Evolutionary conservation across 192 early-diverging fungal genomes (phyloP).

Genomic region (Coemansia sp.): DNA sequence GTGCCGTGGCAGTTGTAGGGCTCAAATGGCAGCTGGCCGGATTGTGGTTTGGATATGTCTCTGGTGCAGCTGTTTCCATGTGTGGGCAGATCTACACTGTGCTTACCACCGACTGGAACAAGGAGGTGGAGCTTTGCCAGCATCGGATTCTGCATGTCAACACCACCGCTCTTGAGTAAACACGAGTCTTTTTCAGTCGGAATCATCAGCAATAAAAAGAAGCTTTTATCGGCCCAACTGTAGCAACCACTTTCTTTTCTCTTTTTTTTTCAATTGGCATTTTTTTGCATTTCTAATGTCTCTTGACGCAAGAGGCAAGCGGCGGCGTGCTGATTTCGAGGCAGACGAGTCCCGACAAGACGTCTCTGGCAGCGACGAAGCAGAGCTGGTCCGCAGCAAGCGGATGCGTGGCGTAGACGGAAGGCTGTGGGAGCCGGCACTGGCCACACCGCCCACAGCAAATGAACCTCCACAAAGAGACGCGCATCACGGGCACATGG

Average conservation of each 20-base stretch:
- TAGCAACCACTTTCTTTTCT: not conserved
- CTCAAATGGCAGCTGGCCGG: slow-evolving; percentile 60
- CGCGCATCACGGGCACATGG: slow-evolving; percentile 1
- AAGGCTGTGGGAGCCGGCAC: slow-evolving; percentile 6
- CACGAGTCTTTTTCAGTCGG: no score
- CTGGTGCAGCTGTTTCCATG: slow-evolving; percentile 22
- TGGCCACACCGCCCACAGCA: slow-evolving; percentile 7
- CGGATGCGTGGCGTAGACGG: slow-evolving; percentile 12
- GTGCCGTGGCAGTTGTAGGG: slow-evolving; percentile 42
- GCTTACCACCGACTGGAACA: slow-evolving; percentile 39
- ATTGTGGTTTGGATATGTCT: slow-evolving; percentile 62
- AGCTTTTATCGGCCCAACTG: no score
- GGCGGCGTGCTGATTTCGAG: slow-evolving; percentile 6
- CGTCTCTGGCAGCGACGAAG: not conserved
- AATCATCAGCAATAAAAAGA: no score
- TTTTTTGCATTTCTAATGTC: slow-evolving; percentile 4
- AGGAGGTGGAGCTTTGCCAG: slow-evolving; percentile 44
- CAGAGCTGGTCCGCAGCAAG: slow-evolving; percentile 12
- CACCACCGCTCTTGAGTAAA: no score
- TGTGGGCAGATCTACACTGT: slow-evolving; percentile 23
- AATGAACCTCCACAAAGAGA: not conserved
- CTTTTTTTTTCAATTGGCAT: slow-evolving; percentile 1
- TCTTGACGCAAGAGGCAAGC: slow-evolving; percentile 5
- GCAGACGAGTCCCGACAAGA: not conserved
- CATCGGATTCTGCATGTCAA: slow-evolving; percentile 11